A percentile compares a stretch with the other conserved stretches of the same genome.
Conservation (phyloP, 1,284 basidiomycete species). For the Ceraceosorus guamensis region DNA sequence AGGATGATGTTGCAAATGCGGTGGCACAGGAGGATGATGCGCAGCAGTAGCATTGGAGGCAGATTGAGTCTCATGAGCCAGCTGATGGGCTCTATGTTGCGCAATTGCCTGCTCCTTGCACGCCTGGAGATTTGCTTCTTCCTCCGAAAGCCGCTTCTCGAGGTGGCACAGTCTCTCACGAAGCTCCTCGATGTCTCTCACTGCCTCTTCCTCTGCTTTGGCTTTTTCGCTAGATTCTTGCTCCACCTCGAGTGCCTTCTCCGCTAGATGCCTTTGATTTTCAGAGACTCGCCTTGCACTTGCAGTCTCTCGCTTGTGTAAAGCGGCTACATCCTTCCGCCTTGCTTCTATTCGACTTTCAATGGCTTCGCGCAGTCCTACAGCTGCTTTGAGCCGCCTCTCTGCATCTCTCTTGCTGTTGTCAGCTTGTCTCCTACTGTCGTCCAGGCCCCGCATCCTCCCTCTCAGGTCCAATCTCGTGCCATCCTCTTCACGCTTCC, state of each 20-base stretch:
- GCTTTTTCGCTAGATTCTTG: neutral
- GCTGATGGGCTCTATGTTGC: too few species aligned
- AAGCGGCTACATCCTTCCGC: neutral
- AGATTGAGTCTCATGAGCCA: too few species aligned
- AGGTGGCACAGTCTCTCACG: constrained; percentile 63
- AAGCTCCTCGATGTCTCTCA: constrained; percentile 51
- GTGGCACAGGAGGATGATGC: too few species aligned
- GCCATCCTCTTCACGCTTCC: constrained; percentile 75
- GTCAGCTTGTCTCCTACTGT: constrained; percentile 76
- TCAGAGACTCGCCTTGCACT: constrained; percentile 1
- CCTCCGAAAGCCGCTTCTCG: constrained; percentile 53
- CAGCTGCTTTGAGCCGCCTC: constrained; percentile 68
- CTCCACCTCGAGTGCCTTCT: neutral
- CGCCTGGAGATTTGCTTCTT: constrained; percentile 29
- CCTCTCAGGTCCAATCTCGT: constrained; percentile 69
- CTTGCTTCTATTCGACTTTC: constrained; percentile 52
- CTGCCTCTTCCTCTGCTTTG: constrained; percentile 3
- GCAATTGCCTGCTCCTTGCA: too few species aligned
- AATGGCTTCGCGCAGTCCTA: constrained; percentile 53
- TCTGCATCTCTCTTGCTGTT: constrained; percentile 72
- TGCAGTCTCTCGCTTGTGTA: constrained; percentile 1
- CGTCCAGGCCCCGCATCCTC: constrained; percentile 75
- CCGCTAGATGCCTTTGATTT: neutral
- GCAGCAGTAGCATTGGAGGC: too few species aligned
- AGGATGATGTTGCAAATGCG: too few species aligned